Percentiles rank a stretch among this genome's conserved stretches.
Conservation (phyloP, 2,329 filamentous ascomycete species). For the Phaeosphaeriaceae sp. region DNA sequence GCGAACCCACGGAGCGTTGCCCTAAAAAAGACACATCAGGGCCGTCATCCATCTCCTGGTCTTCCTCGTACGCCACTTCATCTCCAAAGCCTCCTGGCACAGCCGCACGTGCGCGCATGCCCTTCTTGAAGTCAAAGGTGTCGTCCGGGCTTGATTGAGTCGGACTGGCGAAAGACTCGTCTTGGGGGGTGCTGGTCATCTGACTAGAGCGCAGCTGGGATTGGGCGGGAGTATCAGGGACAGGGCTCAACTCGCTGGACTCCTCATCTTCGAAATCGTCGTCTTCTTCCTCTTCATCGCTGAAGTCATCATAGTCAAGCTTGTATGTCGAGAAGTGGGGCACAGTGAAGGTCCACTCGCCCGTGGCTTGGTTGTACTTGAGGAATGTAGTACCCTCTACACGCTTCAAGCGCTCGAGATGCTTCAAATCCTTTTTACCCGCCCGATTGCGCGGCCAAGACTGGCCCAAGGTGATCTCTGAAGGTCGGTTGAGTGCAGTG, state of each 20-base stretch:
- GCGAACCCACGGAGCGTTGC: constrained; percentile 85
- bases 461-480: constrained; percentile 85
- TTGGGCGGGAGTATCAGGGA: constrained; percentile 54
- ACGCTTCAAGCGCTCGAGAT: constrained; percentile 79
- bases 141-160: constrained; percentile 57
- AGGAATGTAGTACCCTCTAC: constrained; percentile 84
- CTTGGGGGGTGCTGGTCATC: constrained; percentile 43
- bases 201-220: constrained; percentile 37
- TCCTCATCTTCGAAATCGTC: constrained; percentile 7
- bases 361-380: constrained; percentile 78
- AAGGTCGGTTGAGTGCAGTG: constrained; percentile 89
- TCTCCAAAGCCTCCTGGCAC: constrained; percentile 85
- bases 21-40: constrained; percentile 83
- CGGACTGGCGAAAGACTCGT: constrained; percentile 49
- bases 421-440: constrained; percentile 76
- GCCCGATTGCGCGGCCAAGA: constrained; percentile 84
- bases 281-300: constrained; percentile 67
- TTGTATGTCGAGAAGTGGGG: constrained; percentile 97
- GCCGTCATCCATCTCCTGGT: constrained; percentile 61
- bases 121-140: constrained; percentile 63
- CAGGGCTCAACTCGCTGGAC: constrained; percentile 48
- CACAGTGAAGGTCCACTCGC: constrained; percentile 91
- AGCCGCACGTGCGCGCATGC: constrained; percentile 55
- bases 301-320: constrained; percentile 71
- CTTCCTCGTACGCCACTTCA: constrained; percentile 60